phyloP scores from a whole-genome alignment of 2,329 filamentous ascomycete genomes.

The Atkinsonella texensis region DNA sequence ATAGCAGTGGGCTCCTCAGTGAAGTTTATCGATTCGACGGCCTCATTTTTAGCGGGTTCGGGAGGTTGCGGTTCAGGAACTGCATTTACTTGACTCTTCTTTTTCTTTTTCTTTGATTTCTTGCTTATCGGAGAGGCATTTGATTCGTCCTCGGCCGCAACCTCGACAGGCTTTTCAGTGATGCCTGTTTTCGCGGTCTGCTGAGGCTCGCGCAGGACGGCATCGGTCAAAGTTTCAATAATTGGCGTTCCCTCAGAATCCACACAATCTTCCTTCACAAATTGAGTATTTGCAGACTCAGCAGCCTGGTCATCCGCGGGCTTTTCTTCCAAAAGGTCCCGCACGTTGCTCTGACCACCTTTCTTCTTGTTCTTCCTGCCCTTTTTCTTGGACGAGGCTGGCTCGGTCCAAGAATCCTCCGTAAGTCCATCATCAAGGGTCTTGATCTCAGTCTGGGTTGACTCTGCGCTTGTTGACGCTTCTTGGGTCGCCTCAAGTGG shows the following conservation, averaged over 20 bases:
- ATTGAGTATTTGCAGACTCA: background rate
- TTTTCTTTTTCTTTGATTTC: conserved; percentile 20
- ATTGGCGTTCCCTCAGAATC: background rate
- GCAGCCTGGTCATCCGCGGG: background rate
- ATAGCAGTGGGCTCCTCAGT: conserved; percentile 3
- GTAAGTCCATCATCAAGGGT: background rate
- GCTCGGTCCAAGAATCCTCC: conserved; percentile 7
- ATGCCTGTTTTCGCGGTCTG: background rate
- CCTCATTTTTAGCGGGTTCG: background rate
- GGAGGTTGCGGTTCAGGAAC: background rate
- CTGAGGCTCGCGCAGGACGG: background rate
- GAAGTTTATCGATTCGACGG: background rate
- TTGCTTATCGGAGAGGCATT: conserved; percentile 9
- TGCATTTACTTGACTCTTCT: conserved; percentile 15
- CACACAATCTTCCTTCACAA: background rate
- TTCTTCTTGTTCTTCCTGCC: conserved; percentile 23
- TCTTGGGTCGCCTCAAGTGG: conserved; percentile 15
- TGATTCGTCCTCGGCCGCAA: conserved; percentile 11
- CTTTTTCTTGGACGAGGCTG: conserved; percentile 16
- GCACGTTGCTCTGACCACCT: conserved; percentile 8
- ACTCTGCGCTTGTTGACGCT: conserved; percentile 9
- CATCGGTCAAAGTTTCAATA: background rate
- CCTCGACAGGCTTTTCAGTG: background rate
- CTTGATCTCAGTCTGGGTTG: conserved; percentile 14
- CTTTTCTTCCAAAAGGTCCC: conserved; percentile 8